A percentile compares a stretch with the other conserved stretches of the same genome.
Conservation (phyloP, 2,329 filamentous ascomycete species). For the Didymella exigua region DNA sequence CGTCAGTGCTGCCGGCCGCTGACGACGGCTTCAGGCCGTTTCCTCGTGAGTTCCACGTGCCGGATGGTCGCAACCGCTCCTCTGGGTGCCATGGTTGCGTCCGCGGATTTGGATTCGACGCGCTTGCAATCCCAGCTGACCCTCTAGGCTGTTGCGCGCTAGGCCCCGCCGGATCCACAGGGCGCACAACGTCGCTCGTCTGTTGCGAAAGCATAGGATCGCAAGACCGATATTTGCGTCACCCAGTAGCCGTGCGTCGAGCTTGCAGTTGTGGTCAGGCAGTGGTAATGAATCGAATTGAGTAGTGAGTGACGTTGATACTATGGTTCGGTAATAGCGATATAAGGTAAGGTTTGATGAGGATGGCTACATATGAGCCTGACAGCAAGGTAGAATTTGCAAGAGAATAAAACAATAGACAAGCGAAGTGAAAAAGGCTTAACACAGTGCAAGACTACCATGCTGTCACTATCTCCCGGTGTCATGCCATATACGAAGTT, state of each 20-base stretch:
- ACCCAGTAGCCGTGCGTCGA: background rate
- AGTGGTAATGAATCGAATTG: background rate
- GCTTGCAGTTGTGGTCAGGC: background rate
- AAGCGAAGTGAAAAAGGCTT: no score
- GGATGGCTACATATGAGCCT: background rate
- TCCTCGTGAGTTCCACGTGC: conserved; percentile 12
- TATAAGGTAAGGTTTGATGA: conserved; percentile 3
- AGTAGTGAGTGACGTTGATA: background rate
- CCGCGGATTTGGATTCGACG: conserved; percentile 10
- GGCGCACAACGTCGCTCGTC: conserved; percentile 12
- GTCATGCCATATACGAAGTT: conserved; percentile 5
- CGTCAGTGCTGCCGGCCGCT: background rate
- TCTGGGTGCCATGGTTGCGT: conserved; percentile 1
- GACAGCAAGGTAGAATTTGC: background rate
- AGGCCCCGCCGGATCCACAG: conserved; percentile 8
- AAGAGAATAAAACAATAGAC: background rate
- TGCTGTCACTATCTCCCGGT: background rate
- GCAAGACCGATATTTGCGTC: conserved; percentile 10
- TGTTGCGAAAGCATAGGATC: conserved; percentile 7
- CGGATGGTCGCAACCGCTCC: background rate
- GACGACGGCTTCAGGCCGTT: conserved; percentile 5
- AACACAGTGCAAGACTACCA: background rate
- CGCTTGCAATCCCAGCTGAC: conserved; percentile 15
- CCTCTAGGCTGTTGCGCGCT: conserved; percentile 1
- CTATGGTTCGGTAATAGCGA: background rate